Conservation (phyloP, 306 rosid genomes). For the Gleditsia sinensis region DNA sequence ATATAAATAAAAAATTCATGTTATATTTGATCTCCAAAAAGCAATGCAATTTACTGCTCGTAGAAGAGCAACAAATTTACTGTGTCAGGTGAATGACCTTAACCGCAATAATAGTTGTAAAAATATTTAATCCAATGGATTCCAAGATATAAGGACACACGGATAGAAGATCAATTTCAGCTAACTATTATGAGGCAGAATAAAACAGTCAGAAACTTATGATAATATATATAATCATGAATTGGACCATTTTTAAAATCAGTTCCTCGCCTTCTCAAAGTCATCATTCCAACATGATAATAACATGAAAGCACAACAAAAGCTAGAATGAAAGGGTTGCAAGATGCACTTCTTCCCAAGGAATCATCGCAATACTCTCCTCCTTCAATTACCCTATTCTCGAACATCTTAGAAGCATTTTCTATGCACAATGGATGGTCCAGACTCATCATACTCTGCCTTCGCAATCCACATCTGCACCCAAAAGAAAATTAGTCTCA, state of each 20-base stretch:
- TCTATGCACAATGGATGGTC: slow-evolving; percentile 98
- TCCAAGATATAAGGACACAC: no score
- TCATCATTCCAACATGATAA: slow-evolving; percentile 57
- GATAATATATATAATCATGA: slow-evolving; percentile 20
- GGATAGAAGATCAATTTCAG: no score
- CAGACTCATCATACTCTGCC: slow-evolving; percentile 97
- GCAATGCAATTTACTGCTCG: no score
- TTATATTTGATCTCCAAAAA: no score
- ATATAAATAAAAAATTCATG: no score
- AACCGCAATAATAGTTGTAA: no score
- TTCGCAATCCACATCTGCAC: slow-evolving; percentile 99
- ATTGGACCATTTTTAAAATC: slow-evolving; percentile 41
- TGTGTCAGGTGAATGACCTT: no score
- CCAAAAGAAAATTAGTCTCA: slow-evolving; percentile 1
- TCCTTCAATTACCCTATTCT: slow-evolving; percentile 48
- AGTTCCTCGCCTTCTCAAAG: slow-evolving; percentile 52
- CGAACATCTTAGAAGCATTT: slow-evolving; percentile 79
- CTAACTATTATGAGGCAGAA: slow-evolving; percentile 29
- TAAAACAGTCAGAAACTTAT: slow-evolving; percentile 34
- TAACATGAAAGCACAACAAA: slow-evolving; percentile 50
- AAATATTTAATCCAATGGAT: no score
- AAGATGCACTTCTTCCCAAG: slow-evolving; percentile 41
- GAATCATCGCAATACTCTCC: slow-evolving; percentile 39
- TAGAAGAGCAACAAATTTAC: no score
- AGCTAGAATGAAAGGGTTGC: slow-evolving; percentile 50